These are phyloP conservation scores for Leptomonas seymouri DNA, from an alignment of 208 protist species.

Conservation along the genomic window DNA sequence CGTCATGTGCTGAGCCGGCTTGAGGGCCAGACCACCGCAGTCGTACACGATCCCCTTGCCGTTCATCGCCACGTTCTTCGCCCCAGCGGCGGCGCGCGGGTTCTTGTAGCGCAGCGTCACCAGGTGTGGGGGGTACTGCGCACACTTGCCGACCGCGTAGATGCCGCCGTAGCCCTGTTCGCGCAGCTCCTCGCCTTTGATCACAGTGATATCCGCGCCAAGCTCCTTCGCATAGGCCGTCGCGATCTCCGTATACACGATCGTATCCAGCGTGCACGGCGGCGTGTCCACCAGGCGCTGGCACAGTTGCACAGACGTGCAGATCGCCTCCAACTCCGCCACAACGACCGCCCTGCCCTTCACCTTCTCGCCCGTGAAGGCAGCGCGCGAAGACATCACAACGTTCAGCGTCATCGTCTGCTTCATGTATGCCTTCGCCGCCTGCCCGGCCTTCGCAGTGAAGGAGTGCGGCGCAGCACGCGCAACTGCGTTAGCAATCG, in stretches of 20 bases:
- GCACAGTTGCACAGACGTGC: slow-evolving; percentile 74
- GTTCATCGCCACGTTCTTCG: slow-evolving; percentile 69
- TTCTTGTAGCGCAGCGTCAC: slow-evolving; percentile 71
- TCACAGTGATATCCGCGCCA: slow-evolving; percentile 47
- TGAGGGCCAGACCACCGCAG: slow-evolving; percentile 86
- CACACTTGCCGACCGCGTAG: slow-evolving; percentile 76
- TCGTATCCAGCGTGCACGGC: slow-evolving; percentile 71
- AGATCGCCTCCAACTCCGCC: slow-evolving; percentile 56
- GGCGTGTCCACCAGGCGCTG: slow-evolving; percentile 87
- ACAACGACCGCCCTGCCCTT: slow-evolving; percentile 22
- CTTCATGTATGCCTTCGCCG: slow-evolving; percentile 35
- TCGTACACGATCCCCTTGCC: slow-evolving; percentile 93
- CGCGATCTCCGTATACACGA: slow-evolving; percentile 73
- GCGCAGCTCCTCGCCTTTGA: slow-evolving; percentile 75
- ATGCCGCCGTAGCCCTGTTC: slow-evolving; percentile 75
- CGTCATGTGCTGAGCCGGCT: slow-evolving; percentile 72
- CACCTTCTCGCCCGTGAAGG: slow-evolving; percentile 41
- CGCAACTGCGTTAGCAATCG: slow-evolving; percentile 56
- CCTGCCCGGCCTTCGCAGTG: slow-evolving; percentile 47
- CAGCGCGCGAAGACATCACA: slow-evolving; percentile 48
- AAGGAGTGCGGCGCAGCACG: slow-evolving; percentile 52
- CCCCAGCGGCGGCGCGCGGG: slow-evolving; percentile 30
- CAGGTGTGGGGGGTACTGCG: slow-evolving; percentile 67
- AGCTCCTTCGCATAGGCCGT: slow-evolving; percentile 51
- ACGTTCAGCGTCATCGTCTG: slow-evolving; percentile 39